Percentiles rank a stretch among this genome's conserved stretches.
These are phyloP conservation scores for Neonectria punicea DNA, from an alignment of 2,329 filamentous ascomycete genomes.

Conservation along the genomic window DNA sequence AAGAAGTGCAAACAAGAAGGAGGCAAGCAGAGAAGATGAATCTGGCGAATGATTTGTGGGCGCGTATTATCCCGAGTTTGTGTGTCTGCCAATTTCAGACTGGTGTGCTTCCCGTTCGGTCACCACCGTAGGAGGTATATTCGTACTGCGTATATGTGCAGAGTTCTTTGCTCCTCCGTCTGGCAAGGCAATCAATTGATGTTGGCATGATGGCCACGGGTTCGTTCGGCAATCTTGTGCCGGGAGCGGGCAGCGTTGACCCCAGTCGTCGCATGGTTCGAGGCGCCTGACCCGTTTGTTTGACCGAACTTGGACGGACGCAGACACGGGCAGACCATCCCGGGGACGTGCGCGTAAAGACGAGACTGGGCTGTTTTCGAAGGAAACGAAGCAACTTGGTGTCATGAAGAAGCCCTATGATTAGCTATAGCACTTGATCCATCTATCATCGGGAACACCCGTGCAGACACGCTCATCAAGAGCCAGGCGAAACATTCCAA, in stretches of 20 bases:
- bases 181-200: background rate
- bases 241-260: background rate
- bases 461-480: background rate
- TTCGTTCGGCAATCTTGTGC: constrained; percentile 27
- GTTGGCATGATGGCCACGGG: background rate
- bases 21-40: background rate
- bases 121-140: background rate
- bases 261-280: constrained; percentile 5
- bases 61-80: background rate
- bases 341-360: background rate
- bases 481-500: background rate
- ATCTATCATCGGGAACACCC: background rate
- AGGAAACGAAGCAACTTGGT: background rate
- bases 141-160: background rate
- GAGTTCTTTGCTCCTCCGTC: background rate
- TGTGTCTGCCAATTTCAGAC: background rate
- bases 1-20: background rate
- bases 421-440: background rate
- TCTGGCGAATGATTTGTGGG: background rate
- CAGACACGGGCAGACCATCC: background rate
- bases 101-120: background rate
- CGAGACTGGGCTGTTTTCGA: background rate
- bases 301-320: constrained; percentile 14
- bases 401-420: background rate
- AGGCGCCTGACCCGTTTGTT: constrained; percentile 25